These are phyloP conservation scores for Metschnikowia proteae DNA, from an alignment of 805 yeast species.

Conservation along the genomic window DNA sequence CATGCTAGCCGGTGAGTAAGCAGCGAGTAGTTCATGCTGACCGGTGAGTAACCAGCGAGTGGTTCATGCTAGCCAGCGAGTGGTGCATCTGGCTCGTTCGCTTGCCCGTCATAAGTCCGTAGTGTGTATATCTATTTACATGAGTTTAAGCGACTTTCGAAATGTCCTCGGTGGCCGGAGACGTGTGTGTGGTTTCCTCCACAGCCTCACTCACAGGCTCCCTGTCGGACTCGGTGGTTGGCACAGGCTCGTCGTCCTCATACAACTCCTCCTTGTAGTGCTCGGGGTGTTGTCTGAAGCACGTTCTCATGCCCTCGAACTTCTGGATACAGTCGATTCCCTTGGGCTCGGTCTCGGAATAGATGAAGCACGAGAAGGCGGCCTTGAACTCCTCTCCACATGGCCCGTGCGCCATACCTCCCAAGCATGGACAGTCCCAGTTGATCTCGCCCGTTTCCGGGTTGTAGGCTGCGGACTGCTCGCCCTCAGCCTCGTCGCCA, in stretches of 20 bases:
- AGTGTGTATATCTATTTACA: slow-evolving; percentile 2
- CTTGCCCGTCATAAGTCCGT: not conserved
- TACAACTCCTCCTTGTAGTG: slow-evolving; percentile 87
- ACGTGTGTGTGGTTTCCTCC: not conserved
- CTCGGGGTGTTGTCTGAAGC: slow-evolving; percentile 91
- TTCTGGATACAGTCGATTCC: slow-evolving; percentile 92
- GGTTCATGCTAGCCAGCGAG: slow-evolving; percentile 5
- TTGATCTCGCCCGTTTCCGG: slow-evolving; percentile 98
- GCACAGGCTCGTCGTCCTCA: slow-evolving; percentile 58
- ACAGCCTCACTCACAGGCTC: not conserved
- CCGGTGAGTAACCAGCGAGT: too few relatives aligned
- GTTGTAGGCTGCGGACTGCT: slow-evolving; percentile 70
- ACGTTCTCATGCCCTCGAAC: slow-evolving; percentile 87
- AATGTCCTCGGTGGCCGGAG: slow-evolving; percentile 12
- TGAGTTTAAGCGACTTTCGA: slow-evolving; percentile 10
- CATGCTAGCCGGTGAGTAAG: slow-evolving; percentile 6
- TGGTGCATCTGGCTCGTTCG: too few relatives aligned
- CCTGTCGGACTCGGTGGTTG: slow-evolving; percentile 2
- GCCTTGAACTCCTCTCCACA: slow-evolving; percentile 95
- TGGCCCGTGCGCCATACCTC: slow-evolving; percentile 99
- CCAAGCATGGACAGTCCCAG: slow-evolving; percentile 99
- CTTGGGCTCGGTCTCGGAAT: slow-evolving; percentile 91
- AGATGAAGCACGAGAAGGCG: slow-evolving; percentile 93
- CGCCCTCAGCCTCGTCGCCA: slow-evolving; percentile 26
- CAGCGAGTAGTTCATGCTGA: not conserved